Conservation (phyloP, 441 rosid species). For the Raphanus hybrid region DNA sequence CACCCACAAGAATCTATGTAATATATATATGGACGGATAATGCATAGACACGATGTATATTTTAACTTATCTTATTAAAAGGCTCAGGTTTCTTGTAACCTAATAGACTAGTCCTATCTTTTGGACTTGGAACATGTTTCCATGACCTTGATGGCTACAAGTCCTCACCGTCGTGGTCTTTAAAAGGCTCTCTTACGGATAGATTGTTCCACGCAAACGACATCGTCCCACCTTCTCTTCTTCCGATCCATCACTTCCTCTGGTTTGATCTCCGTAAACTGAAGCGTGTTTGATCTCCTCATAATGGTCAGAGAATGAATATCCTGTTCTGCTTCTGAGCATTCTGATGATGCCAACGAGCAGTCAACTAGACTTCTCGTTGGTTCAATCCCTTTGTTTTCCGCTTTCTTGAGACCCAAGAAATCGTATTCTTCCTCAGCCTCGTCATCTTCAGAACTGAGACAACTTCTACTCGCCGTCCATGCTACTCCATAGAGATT, state of each 20-base stretch:
- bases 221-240: background rate
- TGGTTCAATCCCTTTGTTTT: background rate
- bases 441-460: slow-evolving; percentile 46
- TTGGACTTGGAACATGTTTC: slow-evolving; percentile 1
- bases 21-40: background rate
- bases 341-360: background rate
- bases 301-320: background rate
- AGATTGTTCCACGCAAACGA: background rate
- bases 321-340: background rate
- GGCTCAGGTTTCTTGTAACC: background rate
- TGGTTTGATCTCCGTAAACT: slow-evolving; percentile 8
- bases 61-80: background rate
- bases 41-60: background rate
- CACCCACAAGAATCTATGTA: background rate
- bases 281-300: background rate
- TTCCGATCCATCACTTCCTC: background rate
- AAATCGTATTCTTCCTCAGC: background rate
- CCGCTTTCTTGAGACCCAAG: background rate
- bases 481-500: background rate
- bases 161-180: background rate
- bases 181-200: background rate
- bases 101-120: background rate
- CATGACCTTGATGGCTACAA: background rate
- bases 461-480: slow-evolving; percentile 45
- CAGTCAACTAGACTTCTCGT: background rate